A percentile compares a stretch with the other conserved stretches of the same genome.
Evolutionary conservation across 108 stramenopile species (phyloP).

Genomic region (Craspedostauros australis): DNA sequence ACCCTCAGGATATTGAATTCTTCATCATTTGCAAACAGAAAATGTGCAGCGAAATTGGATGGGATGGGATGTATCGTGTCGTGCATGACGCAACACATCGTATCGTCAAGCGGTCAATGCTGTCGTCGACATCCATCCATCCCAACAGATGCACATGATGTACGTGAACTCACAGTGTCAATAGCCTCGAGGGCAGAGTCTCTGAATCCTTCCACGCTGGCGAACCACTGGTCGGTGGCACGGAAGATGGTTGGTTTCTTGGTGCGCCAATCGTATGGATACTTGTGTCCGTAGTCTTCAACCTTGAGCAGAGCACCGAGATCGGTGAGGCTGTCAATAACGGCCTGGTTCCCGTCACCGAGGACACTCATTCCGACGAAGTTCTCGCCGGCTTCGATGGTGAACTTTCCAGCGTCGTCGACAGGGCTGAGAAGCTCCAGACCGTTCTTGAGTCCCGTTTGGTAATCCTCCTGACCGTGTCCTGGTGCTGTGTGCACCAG

Average conservation of each 20-base stretch:
- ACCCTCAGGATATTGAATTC: conserved; percentile 43
- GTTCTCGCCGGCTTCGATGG: conserved; percentile 84
- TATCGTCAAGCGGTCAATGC: background rate
- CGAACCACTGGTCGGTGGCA: conserved; percentile 99
- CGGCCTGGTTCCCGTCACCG: conserved; percentile 83
- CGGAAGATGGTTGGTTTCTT: conserved; percentile 99
- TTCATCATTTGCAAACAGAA: background rate
- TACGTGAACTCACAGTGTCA: conserved; percentile 61
- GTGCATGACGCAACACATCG: background rate
- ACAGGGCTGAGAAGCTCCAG: conserved; percentile 85
- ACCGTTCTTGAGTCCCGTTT: conserved; percentile 81
- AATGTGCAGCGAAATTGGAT: background rate
- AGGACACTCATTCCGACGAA: conserved; percentile 85
- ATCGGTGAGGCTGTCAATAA: conserved; percentile 76
- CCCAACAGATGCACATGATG: background rate
- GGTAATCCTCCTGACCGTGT: conserved; percentile 98
- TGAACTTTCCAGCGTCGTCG: conserved; percentile 92
- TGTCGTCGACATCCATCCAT: background rate
- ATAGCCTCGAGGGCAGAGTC: conserved; percentile 85
- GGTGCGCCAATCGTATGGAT: conserved; percentile 99
- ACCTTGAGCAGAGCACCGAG: conserved; percentile 71
- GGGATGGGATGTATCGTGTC: too few relatives aligned
- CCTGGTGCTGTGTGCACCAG: conserved; percentile 99
- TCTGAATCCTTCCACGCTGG: conserved; percentile 90
- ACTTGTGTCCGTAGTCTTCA: conserved; percentile 95